Conservation (phyloP, 2,329 filamentous ascomycete genomes). For the Beauveria medogensis region DNA sequence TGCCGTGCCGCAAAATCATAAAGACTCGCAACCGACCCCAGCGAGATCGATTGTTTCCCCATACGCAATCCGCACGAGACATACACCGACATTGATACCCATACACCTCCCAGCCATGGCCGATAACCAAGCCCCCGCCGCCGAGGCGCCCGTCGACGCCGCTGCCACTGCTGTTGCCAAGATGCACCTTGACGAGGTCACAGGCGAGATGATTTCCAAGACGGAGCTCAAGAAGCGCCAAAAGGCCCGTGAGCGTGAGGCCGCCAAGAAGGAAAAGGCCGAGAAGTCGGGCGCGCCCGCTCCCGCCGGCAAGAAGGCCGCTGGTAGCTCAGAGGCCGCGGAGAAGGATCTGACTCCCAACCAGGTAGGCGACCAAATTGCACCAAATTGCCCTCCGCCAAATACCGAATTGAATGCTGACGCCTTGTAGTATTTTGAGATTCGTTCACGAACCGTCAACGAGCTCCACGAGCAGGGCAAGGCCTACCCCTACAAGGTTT, state of each 20-base stretch:
- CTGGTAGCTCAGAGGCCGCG: conserved; percentile 49
- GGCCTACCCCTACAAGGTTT: conserved; percentile 71
- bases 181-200: conserved; percentile 83
- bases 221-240: conserved; percentile 88
- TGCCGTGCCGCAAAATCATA: conserved; percentile 1
- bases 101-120: conserved; percentile 22
- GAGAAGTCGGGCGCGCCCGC: conserved; percentile 68
- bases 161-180: conserved; percentile 55
- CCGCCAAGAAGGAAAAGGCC: conserved; percentile 79
- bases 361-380: conserved; percentile 27
- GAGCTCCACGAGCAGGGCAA: conserved; percentile 33
- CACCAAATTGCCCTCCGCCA: too few species aligned
- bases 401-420: neutral
- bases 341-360: conserved; percentile 51
- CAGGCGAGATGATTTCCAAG: conserved; percentile 81
- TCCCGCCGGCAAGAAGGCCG: conserved; percentile 33
- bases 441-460: conserved; percentile 70
- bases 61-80: neutral
- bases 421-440: conserved; percentile 71
- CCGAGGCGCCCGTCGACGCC: conserved; percentile 35
- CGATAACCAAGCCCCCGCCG: conserved; percentile 22
- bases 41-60: neutral
- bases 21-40: neutral
- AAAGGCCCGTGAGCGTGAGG: conserved; percentile 82
- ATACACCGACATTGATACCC: neutral